Conservation (phyloP, 129 eudicot genomes). For the Rutidosis leptorrhynchoides region DNA sequence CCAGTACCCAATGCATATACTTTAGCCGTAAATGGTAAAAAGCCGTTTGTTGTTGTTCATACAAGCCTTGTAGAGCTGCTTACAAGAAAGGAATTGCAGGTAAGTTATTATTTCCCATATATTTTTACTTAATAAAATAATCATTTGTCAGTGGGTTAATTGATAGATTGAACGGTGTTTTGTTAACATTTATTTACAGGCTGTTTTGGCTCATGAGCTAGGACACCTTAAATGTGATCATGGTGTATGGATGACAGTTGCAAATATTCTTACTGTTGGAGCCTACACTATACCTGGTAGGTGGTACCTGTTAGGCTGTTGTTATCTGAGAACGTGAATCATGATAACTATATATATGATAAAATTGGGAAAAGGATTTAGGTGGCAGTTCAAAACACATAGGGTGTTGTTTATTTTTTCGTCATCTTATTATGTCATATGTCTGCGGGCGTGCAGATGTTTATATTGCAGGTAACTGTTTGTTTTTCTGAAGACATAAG, state of each 20-base stretch:
- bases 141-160: background rate
- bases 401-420: too few relatives aligned
- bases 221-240: slow-evolving; percentile 99
- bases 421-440: too few relatives aligned
- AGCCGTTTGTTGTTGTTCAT: slow-evolving; percentile 92
- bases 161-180: slow-evolving; percentile 11
- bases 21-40: slow-evolving; percentile 81
- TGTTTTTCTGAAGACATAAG: too few relatives aligned
- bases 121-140: slow-evolving; percentile 5
- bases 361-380: background rate
- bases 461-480: too few relatives aligned
- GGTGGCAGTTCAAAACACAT: too few relatives aligned
- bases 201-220: slow-evolving; percentile 96
- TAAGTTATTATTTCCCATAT: slow-evolving; percentile 19
- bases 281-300: slow-evolving; percentile 89
- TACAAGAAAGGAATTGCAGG: slow-evolving; percentile 93
- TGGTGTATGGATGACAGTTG: slow-evolving; percentile 94
- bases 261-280: slow-evolving; percentile 88
- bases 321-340: background rate
- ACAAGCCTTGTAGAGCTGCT: slow-evolving; percentile 94
- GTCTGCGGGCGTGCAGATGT: too few relatives aligned
- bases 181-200: slow-evolving; percentile 42
- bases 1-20: slow-evolving; percentile 98
- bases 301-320: slow-evolving; percentile 20
- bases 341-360: background rate